A percentile compares a stretch with the other conserved stretches of the same genome.
Evolutionary conservation across 106 monocot species (phyloP).

Genomic region (Acorus calamus): DNA sequence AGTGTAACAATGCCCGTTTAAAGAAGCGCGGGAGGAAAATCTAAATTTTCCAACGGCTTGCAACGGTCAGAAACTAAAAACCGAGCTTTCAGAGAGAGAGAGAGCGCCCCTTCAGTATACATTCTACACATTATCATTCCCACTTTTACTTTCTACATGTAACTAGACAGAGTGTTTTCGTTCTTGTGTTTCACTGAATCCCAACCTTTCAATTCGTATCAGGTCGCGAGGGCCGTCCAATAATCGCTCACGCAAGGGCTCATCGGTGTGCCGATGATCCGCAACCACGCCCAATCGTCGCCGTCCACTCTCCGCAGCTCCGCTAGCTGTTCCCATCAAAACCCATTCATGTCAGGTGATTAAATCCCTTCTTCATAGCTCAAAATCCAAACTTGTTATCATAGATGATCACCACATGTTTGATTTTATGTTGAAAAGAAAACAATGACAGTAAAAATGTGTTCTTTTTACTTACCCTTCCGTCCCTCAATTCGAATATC

Average conservation of each 20-base stretch:
- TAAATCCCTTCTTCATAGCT: too few relatives aligned
- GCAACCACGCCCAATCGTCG: conserved; percentile 57
- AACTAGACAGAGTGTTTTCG: neutral
- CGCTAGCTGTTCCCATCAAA: conserved; percentile 40
- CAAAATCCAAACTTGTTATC: too few relatives aligned
- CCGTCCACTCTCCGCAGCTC: conserved; percentile 41
- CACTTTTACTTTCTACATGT: too few relatives aligned
- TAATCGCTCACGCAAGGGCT: conserved; percentile 49
- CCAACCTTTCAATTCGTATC: neutral
- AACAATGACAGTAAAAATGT: too few relatives aligned
- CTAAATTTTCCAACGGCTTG: too few relatives aligned
- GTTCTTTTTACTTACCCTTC: conserved; percentile 47
- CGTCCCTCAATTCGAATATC: conserved; percentile 71
- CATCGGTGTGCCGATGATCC: conserved; percentile 61
- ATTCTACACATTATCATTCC: too few relatives aligned
- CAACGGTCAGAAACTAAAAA: too few relatives aligned
- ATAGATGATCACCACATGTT: too few relatives aligned
- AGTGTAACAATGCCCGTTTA: too few relatives aligned
- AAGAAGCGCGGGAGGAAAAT: too few relatives aligned
- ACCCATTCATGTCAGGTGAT: neutral
- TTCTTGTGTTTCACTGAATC: neutral
- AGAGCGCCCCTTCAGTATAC: too few relatives aligned
- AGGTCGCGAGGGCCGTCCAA: conserved; percentile 59
- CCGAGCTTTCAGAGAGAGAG: too few relatives aligned
- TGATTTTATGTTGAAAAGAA: neutral